Percentiles rank a stretch among this genome's conserved stretches.
Evolutionary conservation across 495 filamentous ascomycete genomes (phyloP).

Genomic region (Apiosordaria backusii): DNA sequence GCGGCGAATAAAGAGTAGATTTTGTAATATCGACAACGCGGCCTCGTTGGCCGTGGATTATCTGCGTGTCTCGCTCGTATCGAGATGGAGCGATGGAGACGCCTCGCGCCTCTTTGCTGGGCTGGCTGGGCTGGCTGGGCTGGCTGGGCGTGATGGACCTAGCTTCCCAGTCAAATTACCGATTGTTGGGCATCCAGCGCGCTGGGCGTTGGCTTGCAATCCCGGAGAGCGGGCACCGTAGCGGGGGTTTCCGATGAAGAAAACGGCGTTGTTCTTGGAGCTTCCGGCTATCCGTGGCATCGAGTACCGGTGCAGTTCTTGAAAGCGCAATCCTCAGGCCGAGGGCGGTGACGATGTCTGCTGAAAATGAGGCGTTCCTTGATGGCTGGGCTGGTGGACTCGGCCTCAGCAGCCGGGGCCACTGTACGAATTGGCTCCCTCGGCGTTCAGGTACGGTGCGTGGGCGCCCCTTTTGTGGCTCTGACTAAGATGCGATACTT

Average conservation of each 20-base stretch:
- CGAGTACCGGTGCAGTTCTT: slow-evolving; percentile 1
- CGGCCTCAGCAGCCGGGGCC: neutral
- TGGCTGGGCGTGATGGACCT: slow-evolving; percentile 2
- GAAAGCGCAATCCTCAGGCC: neutral
- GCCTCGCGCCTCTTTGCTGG: neutral
- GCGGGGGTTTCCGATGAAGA: slow-evolving; percentile 5
- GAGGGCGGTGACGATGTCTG: neutral
- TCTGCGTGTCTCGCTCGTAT: slow-evolving; percentile 11
- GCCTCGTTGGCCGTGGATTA: slow-evolving; percentile 8
- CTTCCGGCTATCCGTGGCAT: slow-evolving; percentile 1
- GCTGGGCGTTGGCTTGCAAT: slow-evolving; percentile 1
- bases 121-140: neutral
- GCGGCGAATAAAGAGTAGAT: slow-evolving; percentile 14
- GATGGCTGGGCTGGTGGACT: neutral
- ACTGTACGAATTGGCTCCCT: neutral
- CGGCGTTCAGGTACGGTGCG: neutral
- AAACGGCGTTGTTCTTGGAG: slow-evolving; percentile 1
- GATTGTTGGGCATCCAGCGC: slow-evolving; percentile 18
- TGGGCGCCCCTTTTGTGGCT: neutral
- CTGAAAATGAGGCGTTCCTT: neutral
- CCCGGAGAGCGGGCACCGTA: neutral
- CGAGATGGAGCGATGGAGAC: slow-evolving; percentile 6
- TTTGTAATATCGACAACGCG: slow-evolving; percentile 3
- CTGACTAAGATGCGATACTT: neutral
- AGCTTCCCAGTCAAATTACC: slow-evolving; percentile 16